Evolutionary conservation across 768 basidiomycete genomes (phyloP), one percentile per base, ranked within the genome.

Genomic region (Mycena crocata): DNA sequence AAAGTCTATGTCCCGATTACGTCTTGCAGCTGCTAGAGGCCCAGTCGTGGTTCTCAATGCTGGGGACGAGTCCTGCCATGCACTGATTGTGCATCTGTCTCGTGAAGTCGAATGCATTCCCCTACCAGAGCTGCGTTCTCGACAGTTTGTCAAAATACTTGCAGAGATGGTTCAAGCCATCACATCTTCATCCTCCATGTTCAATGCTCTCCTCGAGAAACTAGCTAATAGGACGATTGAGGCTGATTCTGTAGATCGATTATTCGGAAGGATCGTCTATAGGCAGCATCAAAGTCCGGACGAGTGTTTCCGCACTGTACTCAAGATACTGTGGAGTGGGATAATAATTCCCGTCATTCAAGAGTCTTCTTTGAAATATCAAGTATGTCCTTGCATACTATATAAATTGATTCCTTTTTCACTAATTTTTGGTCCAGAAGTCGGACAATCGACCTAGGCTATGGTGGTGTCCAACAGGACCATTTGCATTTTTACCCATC

Each of bases 401-500:
- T 24, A 6, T 46, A n/a, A n/a, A n/a, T 21, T 24, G 45, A 28
- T 7, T n/a, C n/a, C n/a, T n/a, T 46, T 46, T 51, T 44, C 13
- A n/a, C 45, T n/a, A 44, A 12, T 24, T 3, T 35, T n/a, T 14
- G 8, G 15, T 23, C n/a, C 28, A 49, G 73, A 31, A 50, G 42
- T 57, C 61, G 30, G 37, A 40, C 13, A 40, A 54, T 23, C 63
- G 49, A 37, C 24, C n/a, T 24, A 24, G 62, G 15, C 60, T 73
- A 32, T 62, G 71, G 59, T 72, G 71, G 68, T 70, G 71, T 51
- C 57, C 56, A 13, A 67, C 66, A 23, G 68, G 68, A 10, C 57
- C 63, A 17, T 57, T 73, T 49, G 34, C 66, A 2, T 70, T 66
- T 52, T 67, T 73, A n/a, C 69, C 71, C 10, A 49, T 73, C 31